These are phyloP conservation scores for Thielaviopsis cerberus DNA, from an alignment of 2,329 filamentous ascomycete genomes.

Conservation along the genomic window DNA sequence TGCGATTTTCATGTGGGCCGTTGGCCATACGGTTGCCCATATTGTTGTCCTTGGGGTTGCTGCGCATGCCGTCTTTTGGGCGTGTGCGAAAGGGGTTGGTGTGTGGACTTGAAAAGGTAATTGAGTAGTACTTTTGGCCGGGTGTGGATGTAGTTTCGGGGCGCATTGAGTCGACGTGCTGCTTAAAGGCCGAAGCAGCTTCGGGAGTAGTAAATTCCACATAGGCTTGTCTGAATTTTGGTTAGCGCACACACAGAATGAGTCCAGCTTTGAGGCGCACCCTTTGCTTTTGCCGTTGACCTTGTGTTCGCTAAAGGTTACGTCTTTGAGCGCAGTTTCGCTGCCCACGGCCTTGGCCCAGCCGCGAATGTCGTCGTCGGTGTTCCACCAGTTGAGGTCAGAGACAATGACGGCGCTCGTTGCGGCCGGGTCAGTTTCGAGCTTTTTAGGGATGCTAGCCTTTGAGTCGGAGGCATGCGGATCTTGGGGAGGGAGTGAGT, in stretches of 20 bases:
- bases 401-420: slow-evolving; percentile 65
- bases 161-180: slow-evolving; percentile 48
- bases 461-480: slow-evolving; percentile 20
- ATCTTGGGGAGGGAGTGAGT: slow-evolving; percentile 8
- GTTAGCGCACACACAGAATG: background rate
- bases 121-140: slow-evolving; percentile 50
- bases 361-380: slow-evolving; percentile 80
- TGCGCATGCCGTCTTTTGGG: slow-evolving; percentile 52
- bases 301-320: slow-evolving; percentile 96
- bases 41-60: slow-evolving; percentile 1
- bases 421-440: slow-evolving; percentile 27
- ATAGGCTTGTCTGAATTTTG: slow-evolving; percentile 47
- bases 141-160: slow-evolving; percentile 30
- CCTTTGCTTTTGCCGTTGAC: slow-evolving; percentile 98
- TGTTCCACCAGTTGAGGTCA: slow-evolving; percentile 91
- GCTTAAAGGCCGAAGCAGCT: slow-evolving; percentile 71
- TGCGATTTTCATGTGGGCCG: slow-evolving; percentile 28
- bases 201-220: slow-evolving; percentile 70
- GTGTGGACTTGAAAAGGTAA: slow-evolving; percentile 57
- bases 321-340: slow-evolving; percentile 72
- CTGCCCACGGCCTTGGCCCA: slow-evolving; percentile 65
- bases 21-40: slow-evolving; percentile 39
- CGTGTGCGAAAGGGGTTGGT: slow-evolving; percentile 80
- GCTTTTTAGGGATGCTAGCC: slow-evolving; percentile 23
- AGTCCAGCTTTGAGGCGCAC: slow-evolving; percentile 30